phyloP scores from a whole-genome alignment of 2,329 filamentous ascomycete species.

The Trichoderma pleuroti region DNA sequence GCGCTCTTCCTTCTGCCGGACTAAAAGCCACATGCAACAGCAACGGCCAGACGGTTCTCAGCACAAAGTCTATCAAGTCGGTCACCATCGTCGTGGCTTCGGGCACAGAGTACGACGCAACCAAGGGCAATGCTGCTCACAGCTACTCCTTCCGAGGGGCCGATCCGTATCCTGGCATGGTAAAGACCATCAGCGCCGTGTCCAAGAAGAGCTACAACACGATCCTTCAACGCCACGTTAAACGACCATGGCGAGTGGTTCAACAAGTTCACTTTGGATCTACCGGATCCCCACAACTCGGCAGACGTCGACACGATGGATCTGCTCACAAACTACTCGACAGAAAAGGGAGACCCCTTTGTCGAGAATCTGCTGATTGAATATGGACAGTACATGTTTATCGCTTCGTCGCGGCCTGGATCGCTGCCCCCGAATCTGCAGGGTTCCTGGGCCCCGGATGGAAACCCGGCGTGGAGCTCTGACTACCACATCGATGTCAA shows the following conservation, averaged over 20 bases:
- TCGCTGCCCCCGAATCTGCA: conserved; percentile 55
- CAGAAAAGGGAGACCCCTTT: conserved; percentile 44
- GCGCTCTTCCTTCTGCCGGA: background rate
- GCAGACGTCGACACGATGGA: conserved; percentile 35
- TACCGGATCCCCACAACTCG: conserved; percentile 45
- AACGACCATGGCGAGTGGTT: conserved; percentile 41
- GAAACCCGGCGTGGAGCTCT: conserved; percentile 42
- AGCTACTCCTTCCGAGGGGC: conserved; percentile 47
- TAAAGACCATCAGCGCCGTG: conserved; percentile 35
- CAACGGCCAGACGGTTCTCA: background rate
- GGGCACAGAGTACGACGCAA: conserved; percentile 49
- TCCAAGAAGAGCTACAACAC: conserved; percentile 30
- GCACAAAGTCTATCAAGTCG: background rate
- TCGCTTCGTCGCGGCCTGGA: conserved; percentile 49
- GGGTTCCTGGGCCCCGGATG: conserved; percentile 51
- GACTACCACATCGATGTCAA: conserved; percentile 61
- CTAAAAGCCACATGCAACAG: background rate
- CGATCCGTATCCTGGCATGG: conserved; percentile 38
- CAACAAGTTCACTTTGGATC: conserved; percentile 39
- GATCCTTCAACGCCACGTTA: conserved; percentile 36
- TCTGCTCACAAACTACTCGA: conserved; percentile 12
- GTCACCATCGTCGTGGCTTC: conserved; percentile 24
- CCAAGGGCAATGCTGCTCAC: conserved; percentile 42
- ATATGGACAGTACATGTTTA: conserved; percentile 52
- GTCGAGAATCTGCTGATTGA: conserved; percentile 52